phyloP scores from a whole-genome alignment of 768 basidiomycete species.

The Rubroboletus pulcherrimus region DNA sequence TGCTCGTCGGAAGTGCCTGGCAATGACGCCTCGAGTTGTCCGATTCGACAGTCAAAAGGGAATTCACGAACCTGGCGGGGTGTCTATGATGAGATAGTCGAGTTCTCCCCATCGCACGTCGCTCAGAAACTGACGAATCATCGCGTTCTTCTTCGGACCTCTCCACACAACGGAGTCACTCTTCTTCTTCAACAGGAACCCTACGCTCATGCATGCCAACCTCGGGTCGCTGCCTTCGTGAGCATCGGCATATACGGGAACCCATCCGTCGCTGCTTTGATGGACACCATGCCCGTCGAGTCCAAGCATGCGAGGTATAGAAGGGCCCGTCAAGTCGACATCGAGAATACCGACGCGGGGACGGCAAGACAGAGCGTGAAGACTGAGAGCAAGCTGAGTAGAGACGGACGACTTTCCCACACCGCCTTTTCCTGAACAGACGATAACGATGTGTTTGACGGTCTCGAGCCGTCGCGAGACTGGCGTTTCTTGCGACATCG shows the following conservation, averaged over 20 bases:
- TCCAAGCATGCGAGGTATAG: constrained; percentile 93
- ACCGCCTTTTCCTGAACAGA: constrained; percentile 95
- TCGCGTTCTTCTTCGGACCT: constrained; percentile 97
- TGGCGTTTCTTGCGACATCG: constrained; percentile 46
- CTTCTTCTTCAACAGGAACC: constrained; percentile 85
- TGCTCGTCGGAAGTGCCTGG: constrained; percentile 98
- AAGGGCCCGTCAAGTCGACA: constrained; percentile 91
- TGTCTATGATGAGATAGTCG: constrained; percentile 92
- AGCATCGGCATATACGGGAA: constrained; percentile 90
- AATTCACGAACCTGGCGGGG: constrained; percentile 79
- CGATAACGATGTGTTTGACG: constrained; percentile 85
- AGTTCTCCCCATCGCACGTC: constrained; percentile 95
- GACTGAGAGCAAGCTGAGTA: constrained; percentile 84
- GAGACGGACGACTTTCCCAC: constrained; percentile 98
- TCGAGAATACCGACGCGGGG: constrained; percentile 86
- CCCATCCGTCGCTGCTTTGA: constrained; percentile 95
- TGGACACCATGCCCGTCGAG: constrained; percentile 84
- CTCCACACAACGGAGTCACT: constrained; percentile 97
- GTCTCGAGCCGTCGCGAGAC: constrained; percentile 66
- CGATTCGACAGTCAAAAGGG: background rate
- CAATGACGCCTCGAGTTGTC: constrained; percentile 7
- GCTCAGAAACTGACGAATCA: constrained; percentile 93
- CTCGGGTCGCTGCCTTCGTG: constrained; percentile 52
- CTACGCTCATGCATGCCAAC: constrained; percentile 94
- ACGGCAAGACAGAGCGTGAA: constrained; percentile 64